Base-by-base conservation (phyloP, 352 stramenopile species). In the Globisporangium lucens region DNA sequence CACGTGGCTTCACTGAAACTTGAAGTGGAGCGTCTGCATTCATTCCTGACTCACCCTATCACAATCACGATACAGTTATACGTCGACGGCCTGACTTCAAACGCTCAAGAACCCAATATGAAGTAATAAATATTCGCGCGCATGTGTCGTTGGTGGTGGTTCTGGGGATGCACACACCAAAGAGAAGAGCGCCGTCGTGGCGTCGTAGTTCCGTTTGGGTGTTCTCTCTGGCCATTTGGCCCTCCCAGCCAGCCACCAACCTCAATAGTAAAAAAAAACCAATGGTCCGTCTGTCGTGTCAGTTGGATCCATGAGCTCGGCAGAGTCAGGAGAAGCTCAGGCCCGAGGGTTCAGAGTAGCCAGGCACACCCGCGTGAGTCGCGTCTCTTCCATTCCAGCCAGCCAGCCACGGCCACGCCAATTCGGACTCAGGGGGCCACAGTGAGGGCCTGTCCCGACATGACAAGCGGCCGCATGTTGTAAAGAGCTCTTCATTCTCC, bases 271-370 rank as follows among this genome's bases (percentile, higher is more conserved):
- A 5, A 41, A 24, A 24, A 38, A 12, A 2, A 8, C 9, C 6
- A 52, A 47, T 47, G 38, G 38, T 47, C 38, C 38, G 38, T 47
- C 38, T 47, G 38, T 20, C 38, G 38, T 60, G 52, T 38, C 52
- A 58, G 13, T n/a, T 38, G 13, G 8, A 58, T 9, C 27, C 52
- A 41, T 41, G 36, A 41, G 9, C 12, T 9, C 15, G 5, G 38
- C 58, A 56, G 38, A 52, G 58, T 56, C 38, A 64, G 46, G 56
- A 35, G 56, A 46, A 43, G 36, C 56, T 12, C 47, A 55, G 9
- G 24, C 8, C 4, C 43, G 36, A 41, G 58, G 24, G 29, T 52
- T 52, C 58, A 64, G 58, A 55, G 58, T 38, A 63, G 58, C 38
- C 35, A 63, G 57, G 57, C 57, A 63, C 57, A 22, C 22, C 35